A percentile compares a stretch with the other conserved stretches of the same genome.
These are phyloP conservation scores for Infundibulicybe gibba DNA, from an alignment of 768 basidiomycete species.

Conservation along the genomic window DNA sequence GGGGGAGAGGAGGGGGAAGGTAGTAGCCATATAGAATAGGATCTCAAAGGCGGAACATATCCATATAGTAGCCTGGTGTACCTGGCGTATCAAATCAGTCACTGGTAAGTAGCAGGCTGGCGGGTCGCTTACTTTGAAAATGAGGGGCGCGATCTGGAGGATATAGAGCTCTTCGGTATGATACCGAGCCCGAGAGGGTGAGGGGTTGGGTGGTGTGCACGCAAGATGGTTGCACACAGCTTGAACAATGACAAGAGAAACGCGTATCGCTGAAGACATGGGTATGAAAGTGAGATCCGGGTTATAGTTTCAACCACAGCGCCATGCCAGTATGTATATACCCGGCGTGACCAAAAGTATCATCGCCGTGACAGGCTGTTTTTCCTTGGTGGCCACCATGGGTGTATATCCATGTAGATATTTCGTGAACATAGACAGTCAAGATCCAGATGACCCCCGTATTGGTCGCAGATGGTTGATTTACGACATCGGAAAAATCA, in stretches of 20 bases:
- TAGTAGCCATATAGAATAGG: conserved; percentile 31
- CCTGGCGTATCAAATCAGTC: conserved; percentile 22
- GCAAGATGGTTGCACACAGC: conserved; percentile 48
- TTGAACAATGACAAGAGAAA: conserved; percentile 44
- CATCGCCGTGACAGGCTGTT: too few species aligned
- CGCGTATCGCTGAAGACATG: conserved; percentile 50
- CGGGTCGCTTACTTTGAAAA: conserved; percentile 44
- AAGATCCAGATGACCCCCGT: too few species aligned
- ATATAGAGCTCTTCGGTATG: conserved; percentile 49
- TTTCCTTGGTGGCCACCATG: too few species aligned
- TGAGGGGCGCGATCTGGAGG: conserved; percentile 50
- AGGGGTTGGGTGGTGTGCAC: conserved; percentile 55
- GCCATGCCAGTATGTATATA: too few species aligned
- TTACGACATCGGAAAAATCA: too few species aligned
- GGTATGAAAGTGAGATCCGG: not conserved
- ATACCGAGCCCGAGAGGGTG: conserved; percentile 44
- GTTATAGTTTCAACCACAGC: not conserved
- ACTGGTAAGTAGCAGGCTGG: not conserved
- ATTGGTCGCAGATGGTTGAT: too few species aligned
- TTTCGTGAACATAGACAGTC: too few species aligned
- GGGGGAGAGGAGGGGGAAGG: conserved; percentile 26
- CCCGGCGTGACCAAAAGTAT: too few species aligned
- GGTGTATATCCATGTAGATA: too few species aligned
- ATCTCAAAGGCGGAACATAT: conserved; percentile 48
- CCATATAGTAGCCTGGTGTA: conserved; percentile 48